Percentiles rank a stretch among this genome's conserved stretches.
Conservation (phyloP, 768 basidiomycete genomes). For the Serendipita sp. region DNA sequence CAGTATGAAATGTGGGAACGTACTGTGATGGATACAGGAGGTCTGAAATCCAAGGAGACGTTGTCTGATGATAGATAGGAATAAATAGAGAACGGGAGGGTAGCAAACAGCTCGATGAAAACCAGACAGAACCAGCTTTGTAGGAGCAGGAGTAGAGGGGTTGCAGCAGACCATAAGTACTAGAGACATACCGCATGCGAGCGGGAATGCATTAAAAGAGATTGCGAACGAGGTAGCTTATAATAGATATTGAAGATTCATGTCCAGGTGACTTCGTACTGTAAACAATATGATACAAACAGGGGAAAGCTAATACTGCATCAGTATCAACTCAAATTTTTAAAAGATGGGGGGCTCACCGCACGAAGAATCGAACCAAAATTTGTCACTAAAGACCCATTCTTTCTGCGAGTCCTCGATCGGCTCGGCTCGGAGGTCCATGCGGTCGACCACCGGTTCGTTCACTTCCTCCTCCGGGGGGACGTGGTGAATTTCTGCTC, state of each 20-base stretch:
- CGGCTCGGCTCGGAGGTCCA: slow-evolving; percentile 19
- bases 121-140: not conserved
- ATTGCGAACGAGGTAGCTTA: not conserved
- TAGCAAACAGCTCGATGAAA: not conserved
- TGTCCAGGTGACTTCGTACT: not conserved
- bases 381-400: slow-evolving; percentile 46
- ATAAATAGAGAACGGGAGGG: not conserved
- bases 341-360: not conserved
- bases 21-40: no score
- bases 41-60: not conserved
- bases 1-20: no score
- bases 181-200: not conserved
- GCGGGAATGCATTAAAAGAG: not conserved
- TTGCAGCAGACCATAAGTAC: not conserved
- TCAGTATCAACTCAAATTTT: not conserved
- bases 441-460: slow-evolving; percentile 23
- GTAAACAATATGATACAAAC: not conserved
- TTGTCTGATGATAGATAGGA: not conserved
- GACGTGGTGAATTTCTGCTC: slow-evolving; percentile 13
- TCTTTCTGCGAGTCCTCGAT: slow-evolving; percentile 65
- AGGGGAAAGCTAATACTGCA: not conserved
- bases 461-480: slow-evolving; percentile 16
- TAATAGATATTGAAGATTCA: not conserved
- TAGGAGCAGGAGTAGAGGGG: not conserved
- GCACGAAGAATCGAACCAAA: not conserved